A percentile compares a stretch with the other conserved stretches of the same genome.
These are phyloP conservation scores for Fusarium tuaranense DNA, from an alignment of 2,329 filamentous ascomycete species.

Conservation along the genomic window DNA sequence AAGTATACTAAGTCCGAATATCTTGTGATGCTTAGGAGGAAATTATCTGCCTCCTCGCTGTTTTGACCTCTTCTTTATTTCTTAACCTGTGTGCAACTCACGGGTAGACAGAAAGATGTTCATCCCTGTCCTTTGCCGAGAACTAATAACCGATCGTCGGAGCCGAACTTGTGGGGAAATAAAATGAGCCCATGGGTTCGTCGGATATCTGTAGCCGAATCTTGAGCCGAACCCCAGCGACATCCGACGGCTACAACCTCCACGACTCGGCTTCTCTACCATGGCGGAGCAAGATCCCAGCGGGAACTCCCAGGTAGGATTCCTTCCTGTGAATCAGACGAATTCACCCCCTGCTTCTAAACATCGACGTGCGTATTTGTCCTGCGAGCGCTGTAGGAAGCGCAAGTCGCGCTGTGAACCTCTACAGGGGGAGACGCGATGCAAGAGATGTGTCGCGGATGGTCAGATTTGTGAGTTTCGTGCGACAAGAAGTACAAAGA, in stretches of 20 bases:
- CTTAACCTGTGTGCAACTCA: too few species aligned
- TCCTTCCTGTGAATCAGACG: constrained; percentile 7
- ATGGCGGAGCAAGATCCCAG: constrained; percentile 1
- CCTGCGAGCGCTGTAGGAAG: constrained; percentile 21
- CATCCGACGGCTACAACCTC: background rate
- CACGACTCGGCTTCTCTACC: background rate
- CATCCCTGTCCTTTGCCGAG: background rate
- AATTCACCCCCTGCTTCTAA: constrained; percentile 1
- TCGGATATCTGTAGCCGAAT: background rate
- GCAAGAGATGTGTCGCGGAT: constrained; percentile 15
- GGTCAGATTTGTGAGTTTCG: constrained; percentile 20
- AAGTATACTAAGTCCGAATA: too few species aligned
- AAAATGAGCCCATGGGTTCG: background rate
- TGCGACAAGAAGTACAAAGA: background rate
- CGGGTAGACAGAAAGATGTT: too few species aligned
- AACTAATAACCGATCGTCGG: background rate
- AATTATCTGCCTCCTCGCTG: too few species aligned
- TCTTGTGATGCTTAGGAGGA: too few species aligned
- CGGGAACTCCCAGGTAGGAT: background rate
- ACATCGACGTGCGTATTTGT: constrained; percentile 13
- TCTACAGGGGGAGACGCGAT: background rate
- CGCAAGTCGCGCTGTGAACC: constrained; percentile 27
- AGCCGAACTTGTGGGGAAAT: background rate
- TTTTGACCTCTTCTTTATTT: too few species aligned
- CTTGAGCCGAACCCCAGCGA: background rate